Conservation (phyloP, 108 stramenopile species). For the Fragilariopsis cylindrus region DNA sequence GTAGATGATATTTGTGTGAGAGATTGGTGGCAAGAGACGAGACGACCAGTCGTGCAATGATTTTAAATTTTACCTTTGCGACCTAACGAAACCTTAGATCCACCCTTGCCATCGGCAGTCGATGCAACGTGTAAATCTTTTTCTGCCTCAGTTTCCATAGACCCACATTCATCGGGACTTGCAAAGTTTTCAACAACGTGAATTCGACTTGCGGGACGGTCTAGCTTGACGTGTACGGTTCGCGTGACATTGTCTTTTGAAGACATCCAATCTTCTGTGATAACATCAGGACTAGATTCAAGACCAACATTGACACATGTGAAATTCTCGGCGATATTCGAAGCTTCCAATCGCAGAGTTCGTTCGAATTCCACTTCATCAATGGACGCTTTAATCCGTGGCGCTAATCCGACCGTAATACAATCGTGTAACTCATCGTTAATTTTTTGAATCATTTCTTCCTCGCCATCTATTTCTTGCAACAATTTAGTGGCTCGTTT, state of each 20-base stretch:
- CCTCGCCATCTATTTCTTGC: constrained; percentile 39
- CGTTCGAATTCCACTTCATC: constrained; percentile 60
- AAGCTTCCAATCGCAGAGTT: constrained; percentile 44
- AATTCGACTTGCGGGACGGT: constrained; percentile 68
- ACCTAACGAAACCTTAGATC: constrained; percentile 39
- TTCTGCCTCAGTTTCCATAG: constrained; percentile 57
- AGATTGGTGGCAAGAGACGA: neutral
- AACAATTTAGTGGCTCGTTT: constrained; percentile 48
- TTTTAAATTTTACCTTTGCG: constrained; percentile 37
- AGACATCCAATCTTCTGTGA: constrained; percentile 24
- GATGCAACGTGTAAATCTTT: constrained; percentile 66
- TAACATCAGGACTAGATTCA: constrained; percentile 48
- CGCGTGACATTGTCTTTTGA: constrained; percentile 27
- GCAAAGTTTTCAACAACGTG: constrained; percentile 78
- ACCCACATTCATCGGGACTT: constrained; percentile 72
- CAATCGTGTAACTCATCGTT: constrained; percentile 43
- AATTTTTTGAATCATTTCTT: constrained; percentile 1
- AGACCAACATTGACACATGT: constrained; percentile 60
- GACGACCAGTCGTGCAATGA: neutral
- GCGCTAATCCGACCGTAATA: constrained; percentile 44
- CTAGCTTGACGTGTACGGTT: constrained; percentile 57
- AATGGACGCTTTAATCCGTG: constrained; percentile 40
- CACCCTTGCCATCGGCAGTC: constrained; percentile 83
- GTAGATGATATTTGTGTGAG: neutral
- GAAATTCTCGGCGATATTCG: constrained; percentile 57